A percentile compares a stretch with the other conserved stretches of the same genome.
phyloP scores from a whole-genome alignment of 1,284 basidiomycete genomes.

The Cutaneotrichosporon curvatum region DNA sequence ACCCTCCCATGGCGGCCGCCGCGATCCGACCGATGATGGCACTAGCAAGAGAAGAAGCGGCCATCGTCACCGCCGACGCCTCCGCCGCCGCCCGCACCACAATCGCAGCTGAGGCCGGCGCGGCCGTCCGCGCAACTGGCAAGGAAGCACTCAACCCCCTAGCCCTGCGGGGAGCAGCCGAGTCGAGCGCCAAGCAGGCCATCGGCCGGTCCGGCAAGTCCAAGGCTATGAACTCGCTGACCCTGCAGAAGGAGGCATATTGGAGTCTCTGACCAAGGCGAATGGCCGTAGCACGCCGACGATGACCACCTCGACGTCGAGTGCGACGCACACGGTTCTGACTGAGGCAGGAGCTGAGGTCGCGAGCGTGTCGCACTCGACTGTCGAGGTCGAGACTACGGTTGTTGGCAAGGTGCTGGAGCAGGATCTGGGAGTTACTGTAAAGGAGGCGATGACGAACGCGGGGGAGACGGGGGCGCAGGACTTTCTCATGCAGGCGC shows the following conservation, averaged over 20 bases:
- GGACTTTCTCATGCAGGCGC: constrained; percentile 27
- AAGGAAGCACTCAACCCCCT: constrained; percentile 30
- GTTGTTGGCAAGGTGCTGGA: constrained; percentile 27
- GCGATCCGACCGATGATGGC: constrained; percentile 36
- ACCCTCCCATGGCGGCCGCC: constrained; percentile 12
- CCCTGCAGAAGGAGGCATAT: constrained; percentile 3
- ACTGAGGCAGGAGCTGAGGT: constrained; percentile 6
- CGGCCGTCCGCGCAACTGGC: constrained; percentile 18
- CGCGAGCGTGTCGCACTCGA: constrained; percentile 14
- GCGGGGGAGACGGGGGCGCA: constrained; percentile 38
- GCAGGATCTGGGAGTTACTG: constrained; percentile 25
- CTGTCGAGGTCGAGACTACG: constrained; percentile 3
- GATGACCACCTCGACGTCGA: constrained; percentile 8
- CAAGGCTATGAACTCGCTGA: not conserved
- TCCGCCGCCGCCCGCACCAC: constrained; percentile 24
- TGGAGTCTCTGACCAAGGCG: constrained; percentile 1
- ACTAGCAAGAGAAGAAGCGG: constrained; percentile 34
- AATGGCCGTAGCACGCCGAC: not conserved
- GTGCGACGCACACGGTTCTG: not conserved
- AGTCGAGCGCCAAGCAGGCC: constrained; percentile 25
- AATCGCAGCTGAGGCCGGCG: constrained; percentile 22
- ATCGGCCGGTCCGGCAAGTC: constrained; percentile 13
- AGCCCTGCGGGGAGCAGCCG: constrained; percentile 30
- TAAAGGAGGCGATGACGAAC: constrained; percentile 35
- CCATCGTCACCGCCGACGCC: constrained; percentile 26